Conservation (phyloP, 306 rosid species). For the Castanea crenata region DNA sequence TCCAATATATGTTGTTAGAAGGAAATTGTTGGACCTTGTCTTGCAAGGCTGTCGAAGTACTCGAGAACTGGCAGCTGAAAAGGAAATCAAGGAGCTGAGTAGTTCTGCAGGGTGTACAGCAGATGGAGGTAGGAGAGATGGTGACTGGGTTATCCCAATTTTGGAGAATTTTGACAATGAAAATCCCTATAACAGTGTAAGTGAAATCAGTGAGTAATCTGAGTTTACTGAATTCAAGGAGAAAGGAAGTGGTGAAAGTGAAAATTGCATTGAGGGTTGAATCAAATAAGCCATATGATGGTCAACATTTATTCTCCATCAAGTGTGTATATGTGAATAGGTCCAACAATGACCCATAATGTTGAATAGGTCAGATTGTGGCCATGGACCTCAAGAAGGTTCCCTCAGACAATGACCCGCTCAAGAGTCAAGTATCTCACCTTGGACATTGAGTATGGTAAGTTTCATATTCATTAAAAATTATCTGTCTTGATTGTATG, state of each 20-base stretch:
- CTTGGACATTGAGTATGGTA: background rate
- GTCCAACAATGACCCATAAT: no score
- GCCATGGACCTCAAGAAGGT: no score
- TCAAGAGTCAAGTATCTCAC: no score
- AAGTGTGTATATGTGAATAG: background rate
- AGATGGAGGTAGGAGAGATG: constrained; percentile 37
- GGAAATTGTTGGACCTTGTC: constrained; percentile 66
- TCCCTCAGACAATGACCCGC: no score
- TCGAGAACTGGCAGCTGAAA: constrained; percentile 27
- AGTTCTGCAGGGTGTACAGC: constrained; percentile 17
- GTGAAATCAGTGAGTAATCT: background rate
- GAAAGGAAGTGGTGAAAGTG: background rate
- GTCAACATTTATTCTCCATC: background rate
- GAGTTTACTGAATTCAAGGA: background rate
- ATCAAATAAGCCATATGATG: background rate
- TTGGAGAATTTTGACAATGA: constrained; percentile 46
- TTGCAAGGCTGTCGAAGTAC: constrained; percentile 52
- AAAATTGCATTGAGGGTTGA: background rate
- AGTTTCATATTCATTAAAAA: background rate
- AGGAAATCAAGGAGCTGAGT: constrained; percentile 22
- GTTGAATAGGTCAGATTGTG: background rate
- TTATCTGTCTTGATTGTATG: no score
- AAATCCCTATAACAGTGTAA: constrained; percentile 11
- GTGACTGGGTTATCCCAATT: constrained; percentile 61
- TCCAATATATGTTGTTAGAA: constrained; percentile 41